A percentile compares a stretch with the other conserved stretches of the same genome.
These are phyloP conservation scores for Fusarium coffeatum DNA, from an alignment of 2,329 filamentous ascomycete species.

Conservation along the genomic window DNA sequence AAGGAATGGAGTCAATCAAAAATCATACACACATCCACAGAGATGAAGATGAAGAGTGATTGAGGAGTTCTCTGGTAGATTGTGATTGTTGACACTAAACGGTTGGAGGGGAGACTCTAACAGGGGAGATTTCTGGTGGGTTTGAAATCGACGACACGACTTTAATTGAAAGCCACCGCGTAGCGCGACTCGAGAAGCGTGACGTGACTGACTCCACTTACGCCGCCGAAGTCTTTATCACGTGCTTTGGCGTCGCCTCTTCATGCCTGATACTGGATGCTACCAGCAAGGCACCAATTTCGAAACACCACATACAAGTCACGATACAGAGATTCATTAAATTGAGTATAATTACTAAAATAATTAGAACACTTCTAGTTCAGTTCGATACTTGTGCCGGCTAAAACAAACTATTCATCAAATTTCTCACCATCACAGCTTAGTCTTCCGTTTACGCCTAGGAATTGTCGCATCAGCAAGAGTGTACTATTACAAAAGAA, in stretches of 20 bases:
- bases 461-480: conserved; percentile 13
- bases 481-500: background rate
- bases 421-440: background rate
- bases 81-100: conserved; percentile 38
- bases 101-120: conserved; percentile 24
- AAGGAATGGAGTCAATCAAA: background rate
- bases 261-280: background rate
- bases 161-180: conserved; percentile 46
- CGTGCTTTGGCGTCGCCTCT: conserved; percentile 46
- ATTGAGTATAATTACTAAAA: background rate
- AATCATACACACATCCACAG: conserved; percentile 29
- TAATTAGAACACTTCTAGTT: too few species aligned
- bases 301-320: background rate
- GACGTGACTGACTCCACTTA: conserved; percentile 53
- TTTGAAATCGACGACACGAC: conserved; percentile 44
- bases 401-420: background rate
- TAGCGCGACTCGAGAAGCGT: conserved; percentile 52
- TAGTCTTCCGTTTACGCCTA: background rate
- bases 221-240: conserved; percentile 22
- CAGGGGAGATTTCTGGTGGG: conserved; percentile 30
- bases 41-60: conserved; percentile 7
- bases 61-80: conserved; percentile 7
- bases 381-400: background rate
- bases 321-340: background rate
- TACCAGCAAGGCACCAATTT: background rate